Base-by-base conservation (phyloP, 495 filamentous ascomycete species). In the Penicillium coprophilum region DNA sequence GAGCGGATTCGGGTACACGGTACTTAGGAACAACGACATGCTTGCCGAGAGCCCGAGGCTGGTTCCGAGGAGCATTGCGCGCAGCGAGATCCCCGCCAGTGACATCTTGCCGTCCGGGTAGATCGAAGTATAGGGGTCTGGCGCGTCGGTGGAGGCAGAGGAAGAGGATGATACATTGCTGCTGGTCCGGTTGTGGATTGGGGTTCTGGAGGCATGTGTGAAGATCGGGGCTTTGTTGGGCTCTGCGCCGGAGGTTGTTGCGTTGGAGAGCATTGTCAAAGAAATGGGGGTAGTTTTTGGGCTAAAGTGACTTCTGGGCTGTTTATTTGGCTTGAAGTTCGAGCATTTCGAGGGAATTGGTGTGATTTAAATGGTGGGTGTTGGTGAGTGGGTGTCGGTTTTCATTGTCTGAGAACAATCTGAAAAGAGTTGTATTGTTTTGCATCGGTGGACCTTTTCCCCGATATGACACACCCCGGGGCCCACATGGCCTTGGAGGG, bases 81-180 rank as follows among this genome's bases (percentile, higher is more conserved):
- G 90, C 13, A 87, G 64, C 17, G 91, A 87, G 64, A 97, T 95
- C 41, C 87, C 89, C 8, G 87, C 75, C 40, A 94, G 86, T 13
- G 91, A 88, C 60, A 87, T 89, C 20, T 75, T 67, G 52, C 86
- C 82, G 50, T 74, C 67, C 5, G 86, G 86, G 55, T 77, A 78
- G 68, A 63, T 73, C 44, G 64, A 58, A n/a, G 53, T 13, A 61
- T 73, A 68, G 56, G 69, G 27, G 15, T 57, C 30, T n/a, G 39
- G 30, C 55, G 34, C 7, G 58, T 59, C 19, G 50, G 30, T 38
- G 4, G 51, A 38, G 48, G 28, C 39, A 51, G 44, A 15, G 8
- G 23, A 28, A 1, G 34, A 20, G 30, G 10, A 28, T 15, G 49
- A 51, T 19, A 0, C 8, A 8, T 24, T 19, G 23, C 32, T 39